Evolutionary conservation across 2,329 filamentous ascomycete genomes (phyloP).

Genomic region (Cladosporium sp.): DNA sequence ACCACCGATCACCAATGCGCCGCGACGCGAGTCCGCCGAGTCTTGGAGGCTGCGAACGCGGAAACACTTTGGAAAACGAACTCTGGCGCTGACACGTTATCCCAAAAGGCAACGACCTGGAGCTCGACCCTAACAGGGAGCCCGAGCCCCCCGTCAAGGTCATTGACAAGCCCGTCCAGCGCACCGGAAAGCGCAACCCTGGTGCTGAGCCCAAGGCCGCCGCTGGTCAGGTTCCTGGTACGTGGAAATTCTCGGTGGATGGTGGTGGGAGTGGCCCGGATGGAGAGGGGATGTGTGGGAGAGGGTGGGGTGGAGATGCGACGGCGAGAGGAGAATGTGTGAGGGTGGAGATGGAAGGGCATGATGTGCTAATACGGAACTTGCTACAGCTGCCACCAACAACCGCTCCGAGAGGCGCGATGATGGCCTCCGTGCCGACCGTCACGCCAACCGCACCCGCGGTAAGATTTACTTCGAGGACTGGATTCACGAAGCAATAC

Average conservation of each 20-base stretch:
- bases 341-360: not conserved
- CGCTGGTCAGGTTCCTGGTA: slow-evolving; percentile 69
- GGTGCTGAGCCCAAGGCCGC: slow-evolving; percentile 67
- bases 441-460: slow-evolving; percentile 35
- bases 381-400: slow-evolving; percentile 63
- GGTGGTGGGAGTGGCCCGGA: not conserved
- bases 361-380: slow-evolving; percentile 22
- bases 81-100: slow-evolving; percentile 15
- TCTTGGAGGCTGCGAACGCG: slow-evolving; percentile 23
- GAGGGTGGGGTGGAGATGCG: not conserved
- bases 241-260: slow-evolving; percentile 43
- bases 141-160: slow-evolving; percentile 81
- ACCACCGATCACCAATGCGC: slow-evolving; percentile 7
- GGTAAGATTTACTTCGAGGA: slow-evolving; percentile 32
- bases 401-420: slow-evolving; percentile 78
- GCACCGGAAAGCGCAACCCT: slow-evolving; percentile 84
- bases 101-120: slow-evolving; percentile 65
- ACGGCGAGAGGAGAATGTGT: not conserved
- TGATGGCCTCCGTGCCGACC: slow-evolving; percentile 60
- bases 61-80: not conserved
- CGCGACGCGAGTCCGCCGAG: slow-evolving; percentile 14
- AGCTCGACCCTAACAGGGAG: slow-evolving; percentile 72
- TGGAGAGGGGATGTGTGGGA: not conserved
- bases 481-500: not conserved
- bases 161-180: slow-evolving; percentile 77